Percentiles rank a stretch among this genome's conserved stretches.
phyloP scores from a whole-genome alignment of 495 filamentous ascomycete species.

The Penicillium bialowiezense region DNA sequence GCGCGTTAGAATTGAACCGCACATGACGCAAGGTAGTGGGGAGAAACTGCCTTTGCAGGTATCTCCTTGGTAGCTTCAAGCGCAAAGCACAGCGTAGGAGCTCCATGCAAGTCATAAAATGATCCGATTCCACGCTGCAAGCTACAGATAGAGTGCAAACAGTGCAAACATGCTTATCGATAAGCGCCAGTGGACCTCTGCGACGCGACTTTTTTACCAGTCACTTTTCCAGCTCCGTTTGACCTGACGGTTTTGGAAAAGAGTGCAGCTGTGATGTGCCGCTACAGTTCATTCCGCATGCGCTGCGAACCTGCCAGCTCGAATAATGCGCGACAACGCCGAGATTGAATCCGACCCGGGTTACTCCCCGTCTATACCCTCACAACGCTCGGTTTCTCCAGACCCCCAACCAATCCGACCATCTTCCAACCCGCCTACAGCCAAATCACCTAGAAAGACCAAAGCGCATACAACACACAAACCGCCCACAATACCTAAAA shows the following conservation, averaged over 20 bases:
- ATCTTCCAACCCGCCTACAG: too few species aligned
- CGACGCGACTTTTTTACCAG: conserved; percentile 16
- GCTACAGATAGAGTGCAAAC: conserved; percentile 30
- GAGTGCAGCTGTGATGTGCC: conserved; percentile 29
- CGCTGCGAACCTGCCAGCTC: conserved; percentile 20
- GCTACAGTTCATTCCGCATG: conserved; percentile 6
- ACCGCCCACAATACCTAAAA: too few species aligned
- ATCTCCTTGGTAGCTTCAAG: conserved; percentile 2
- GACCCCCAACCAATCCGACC: not conserved
- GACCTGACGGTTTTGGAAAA: not conserved
- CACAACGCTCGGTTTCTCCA: conserved; percentile 10
- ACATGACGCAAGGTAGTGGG: not conserved
- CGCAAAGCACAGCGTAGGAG: conserved; percentile 28
- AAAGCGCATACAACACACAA: too few species aligned
- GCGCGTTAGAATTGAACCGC: conserved; percentile 30
- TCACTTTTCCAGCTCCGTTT: conserved; percentile 1
- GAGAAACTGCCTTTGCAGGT: not conserved
- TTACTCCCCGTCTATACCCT: not conserved
- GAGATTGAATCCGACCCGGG: conserved; percentile 24
- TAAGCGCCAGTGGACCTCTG: conserved; percentile 17
- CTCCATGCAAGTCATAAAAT: conserved; percentile 25
- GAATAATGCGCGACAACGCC: conserved; percentile 40
- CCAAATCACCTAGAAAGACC: too few species aligned
- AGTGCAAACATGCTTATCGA: conserved; percentile 41
- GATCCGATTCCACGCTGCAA: not conserved